These are phyloP conservation scores for Grammothele lineata DNA, from an alignment of 768 basidiomycete species.

Conservation along the genomic window DNA sequence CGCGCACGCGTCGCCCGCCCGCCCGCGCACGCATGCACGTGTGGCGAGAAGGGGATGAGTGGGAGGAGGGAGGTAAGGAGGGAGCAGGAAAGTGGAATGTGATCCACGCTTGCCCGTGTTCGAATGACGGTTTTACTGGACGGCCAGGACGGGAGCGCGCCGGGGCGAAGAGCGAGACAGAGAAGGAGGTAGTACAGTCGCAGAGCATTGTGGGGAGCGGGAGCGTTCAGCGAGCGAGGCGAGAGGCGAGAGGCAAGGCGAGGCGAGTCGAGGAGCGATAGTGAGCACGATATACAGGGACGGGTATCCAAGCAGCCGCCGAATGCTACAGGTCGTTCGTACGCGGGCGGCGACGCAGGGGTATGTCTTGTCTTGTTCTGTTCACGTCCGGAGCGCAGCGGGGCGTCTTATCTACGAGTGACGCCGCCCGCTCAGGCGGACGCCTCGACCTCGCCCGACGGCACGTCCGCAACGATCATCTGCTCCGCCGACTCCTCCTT, in stretches of 20 bases:
- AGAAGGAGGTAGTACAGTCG: constrained; percentile 10
- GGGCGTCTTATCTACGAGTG: too few relatives aligned
- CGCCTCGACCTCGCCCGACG: constrained; percentile 27
- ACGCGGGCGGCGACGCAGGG: constrained; percentile 13
- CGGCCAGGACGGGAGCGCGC: constrained; percentile 1
- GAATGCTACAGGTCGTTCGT: constrained; percentile 9
- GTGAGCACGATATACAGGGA: constrained; percentile 17
- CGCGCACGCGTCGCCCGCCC: constrained; percentile 3
- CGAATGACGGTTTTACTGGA: constrained; percentile 4
- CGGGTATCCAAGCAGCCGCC: constrained; percentile 22
- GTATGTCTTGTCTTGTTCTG: constrained; percentile 9
- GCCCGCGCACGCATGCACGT: background rate
- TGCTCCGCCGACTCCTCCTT: constrained; percentile 28
- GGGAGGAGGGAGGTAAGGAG: background rate
- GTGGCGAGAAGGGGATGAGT: background rate
- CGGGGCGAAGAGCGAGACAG: constrained; percentile 1
- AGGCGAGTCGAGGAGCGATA: background rate
- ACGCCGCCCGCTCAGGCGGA: constrained; percentile 9
- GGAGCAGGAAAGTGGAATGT: background rate
- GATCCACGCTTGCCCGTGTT: background rate
- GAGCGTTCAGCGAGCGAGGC: too few relatives aligned
- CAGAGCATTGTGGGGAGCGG: constrained; percentile 2
- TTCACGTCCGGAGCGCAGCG: constrained; percentile 4
- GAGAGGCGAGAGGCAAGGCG: background rate
- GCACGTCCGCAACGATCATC: constrained; percentile 22